Evolutionary conservation across 2,329 filamentous ascomycete genomes (phyloP).

Genomic region (Pseudogymnoascus sp.): DNA sequence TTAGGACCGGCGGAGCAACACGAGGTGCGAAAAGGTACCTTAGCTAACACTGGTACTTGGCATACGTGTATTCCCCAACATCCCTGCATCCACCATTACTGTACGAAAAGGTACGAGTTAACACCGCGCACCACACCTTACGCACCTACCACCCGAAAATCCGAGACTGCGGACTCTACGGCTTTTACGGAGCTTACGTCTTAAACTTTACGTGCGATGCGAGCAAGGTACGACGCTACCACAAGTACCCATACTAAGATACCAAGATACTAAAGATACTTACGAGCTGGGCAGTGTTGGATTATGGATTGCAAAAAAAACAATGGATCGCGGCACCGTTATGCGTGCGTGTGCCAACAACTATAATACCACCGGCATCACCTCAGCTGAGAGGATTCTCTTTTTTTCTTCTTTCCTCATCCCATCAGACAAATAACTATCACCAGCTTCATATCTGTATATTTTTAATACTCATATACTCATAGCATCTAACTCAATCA

Average conservation of each 20-base stretch:
- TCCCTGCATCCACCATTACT: not conserved
- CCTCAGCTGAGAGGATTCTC: not conserved
- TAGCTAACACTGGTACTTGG: not conserved
- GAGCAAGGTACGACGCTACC: no score
- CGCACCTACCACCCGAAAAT: not conserved
- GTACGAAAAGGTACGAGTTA: not conserved
- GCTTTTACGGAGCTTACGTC: slow-evolving; percentile 2
- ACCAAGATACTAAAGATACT: no score
- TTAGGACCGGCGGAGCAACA: not conserved
- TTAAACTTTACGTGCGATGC: slow-evolving; percentile 4
- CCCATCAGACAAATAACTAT: not conserved
- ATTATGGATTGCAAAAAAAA: not conserved
- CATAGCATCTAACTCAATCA: not conserved
- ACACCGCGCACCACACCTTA: not conserved
- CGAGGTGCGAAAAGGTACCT: not conserved
- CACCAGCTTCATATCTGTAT: not conserved
- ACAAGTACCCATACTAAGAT: no score
- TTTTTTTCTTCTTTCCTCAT: not conserved
- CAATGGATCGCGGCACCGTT: not conserved
- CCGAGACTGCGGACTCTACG: not conserved
- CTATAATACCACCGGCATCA: slow-evolving; percentile 1
- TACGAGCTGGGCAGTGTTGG: not conserved
- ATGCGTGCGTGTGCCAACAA: not conserved
- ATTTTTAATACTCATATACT: not conserved
- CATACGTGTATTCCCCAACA: not conserved